A percentile compares a stretch with the other conserved stretches of the same genome.
These are phyloP conservation scores for Hibiscus mutabilis DNA, from an alignment of 345 rosid species.

Conservation along the genomic window DNA sequence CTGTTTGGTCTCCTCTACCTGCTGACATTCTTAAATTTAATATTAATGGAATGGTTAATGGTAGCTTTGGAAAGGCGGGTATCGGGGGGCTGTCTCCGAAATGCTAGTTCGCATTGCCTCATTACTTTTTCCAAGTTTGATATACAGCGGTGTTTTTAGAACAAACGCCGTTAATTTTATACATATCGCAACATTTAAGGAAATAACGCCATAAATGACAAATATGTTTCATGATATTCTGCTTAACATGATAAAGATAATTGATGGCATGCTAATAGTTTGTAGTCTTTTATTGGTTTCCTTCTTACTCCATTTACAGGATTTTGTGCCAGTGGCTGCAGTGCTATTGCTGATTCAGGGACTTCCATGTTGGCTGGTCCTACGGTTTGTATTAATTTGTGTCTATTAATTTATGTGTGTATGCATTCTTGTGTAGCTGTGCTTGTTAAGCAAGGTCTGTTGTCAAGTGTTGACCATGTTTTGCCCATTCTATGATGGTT, in stretches of 20 bases:
- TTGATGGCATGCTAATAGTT: not conserved
- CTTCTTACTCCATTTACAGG: constrained; percentile 28
- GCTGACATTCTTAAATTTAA: no score
- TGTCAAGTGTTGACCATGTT: not conserved
- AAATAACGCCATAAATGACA: no score
- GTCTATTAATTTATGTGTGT: not conserved
- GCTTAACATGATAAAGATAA: not conserved
- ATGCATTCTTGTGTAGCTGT: not conserved
- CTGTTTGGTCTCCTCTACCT: no score
- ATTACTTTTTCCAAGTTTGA: no score
- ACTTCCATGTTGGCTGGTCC: constrained; percentile 76
- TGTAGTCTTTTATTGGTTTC: not conserved
- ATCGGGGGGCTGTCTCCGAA: no score
- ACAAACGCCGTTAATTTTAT: no score
- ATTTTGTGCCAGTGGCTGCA: constrained; percentile 42
- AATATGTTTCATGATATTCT: not conserved
- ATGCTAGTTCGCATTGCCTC: no score
- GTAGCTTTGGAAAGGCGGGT: no score
- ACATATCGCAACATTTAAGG: no score
- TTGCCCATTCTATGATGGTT: constrained; percentile 5
- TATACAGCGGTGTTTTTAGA: no score
- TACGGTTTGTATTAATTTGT: constrained; percentile 33
- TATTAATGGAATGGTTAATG: no score
- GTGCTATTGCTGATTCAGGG: constrained; percentile 76
- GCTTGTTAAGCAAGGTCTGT: not conserved